Percentiles rank a stretch among this genome's conserved stretches.
Conservation (phyloP, 192 early-diverging fungal genomes). For the Coemansia sp. region DNA sequence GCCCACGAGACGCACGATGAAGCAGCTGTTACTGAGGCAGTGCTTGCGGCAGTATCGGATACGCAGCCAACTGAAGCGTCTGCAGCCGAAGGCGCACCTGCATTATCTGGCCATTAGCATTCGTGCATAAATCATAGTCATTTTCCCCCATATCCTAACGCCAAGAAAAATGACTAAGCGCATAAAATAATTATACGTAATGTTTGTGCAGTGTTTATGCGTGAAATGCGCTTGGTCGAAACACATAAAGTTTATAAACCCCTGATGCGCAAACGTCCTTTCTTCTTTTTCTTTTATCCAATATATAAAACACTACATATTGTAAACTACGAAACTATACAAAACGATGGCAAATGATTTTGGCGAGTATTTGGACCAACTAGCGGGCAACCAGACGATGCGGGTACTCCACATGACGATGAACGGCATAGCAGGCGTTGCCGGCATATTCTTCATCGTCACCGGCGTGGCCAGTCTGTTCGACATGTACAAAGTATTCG, state of each 20-base stretch:
- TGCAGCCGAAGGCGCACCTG: not conserved
- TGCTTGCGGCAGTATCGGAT: not conserved
- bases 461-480: slow-evolving; percentile 23
- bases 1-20: not conserved
- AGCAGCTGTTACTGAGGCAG: not conserved
- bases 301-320: too few species aligned
- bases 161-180: too few species aligned
- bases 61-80: not conserved
- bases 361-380: slow-evolving; percentile 30
- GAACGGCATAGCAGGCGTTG: slow-evolving; percentile 23
- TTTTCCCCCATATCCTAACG: too few species aligned
- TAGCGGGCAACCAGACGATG: slow-evolving; percentile 19
- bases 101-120: not conserved
- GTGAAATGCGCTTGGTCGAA: too few species aligned
- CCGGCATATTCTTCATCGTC: slow-evolving; percentile 32
- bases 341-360: slow-evolving; percentile 23
- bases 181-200: too few species aligned
- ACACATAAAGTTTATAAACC: not conserved
- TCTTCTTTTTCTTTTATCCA: slow-evolving; percentile 3
- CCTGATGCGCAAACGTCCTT: not conserved
- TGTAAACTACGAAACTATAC: not conserved
- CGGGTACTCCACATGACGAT: slow-evolving; percentile 29
- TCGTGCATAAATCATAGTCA: too few species aligned
- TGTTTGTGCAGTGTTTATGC: too few species aligned
- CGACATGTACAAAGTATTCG: slow-evolving; percentile 33